phyloP scores from a whole-genome alignment of 148 eudicot genomes.

The Nepenthes gracilis region DNA sequence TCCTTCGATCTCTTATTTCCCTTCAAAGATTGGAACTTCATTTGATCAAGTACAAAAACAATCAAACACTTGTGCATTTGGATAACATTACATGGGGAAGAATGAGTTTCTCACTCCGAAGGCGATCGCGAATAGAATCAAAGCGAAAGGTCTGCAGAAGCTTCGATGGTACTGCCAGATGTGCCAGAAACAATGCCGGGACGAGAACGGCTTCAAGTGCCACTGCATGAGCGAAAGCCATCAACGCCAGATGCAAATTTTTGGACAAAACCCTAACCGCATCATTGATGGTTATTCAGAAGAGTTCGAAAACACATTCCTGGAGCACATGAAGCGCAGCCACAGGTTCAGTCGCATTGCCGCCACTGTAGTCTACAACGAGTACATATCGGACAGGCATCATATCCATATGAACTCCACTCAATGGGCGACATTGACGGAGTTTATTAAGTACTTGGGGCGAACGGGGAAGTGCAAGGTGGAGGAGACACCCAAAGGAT shows the following conservation, averaged over 20 bases:
- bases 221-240: slow-evolving; percentile 89
- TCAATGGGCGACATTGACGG: slow-evolving; percentile 70
- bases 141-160: slow-evolving; percentile 89
- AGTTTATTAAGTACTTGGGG: slow-evolving; percentile 80
- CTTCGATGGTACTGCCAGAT: slow-evolving; percentile 93
- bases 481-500: slow-evolving; percentile 83
- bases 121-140: slow-evolving; percentile 87
- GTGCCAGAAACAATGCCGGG: slow-evolving; percentile 93
- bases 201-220: slow-evolving; percentile 92
- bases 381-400: slow-evolving; percentile 67
- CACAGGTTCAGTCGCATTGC: slow-evolving; percentile 77
- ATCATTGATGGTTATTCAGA: slow-evolving; percentile 71
- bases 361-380: slow-evolving; percentile 87
- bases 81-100: slow-evolving; percentile 50
- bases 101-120: slow-evolving; percentile 85
- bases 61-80: too few species aligned
- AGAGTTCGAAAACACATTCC: slow-evolving; percentile 56
- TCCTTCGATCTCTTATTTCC: too few species aligned
- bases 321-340: slow-evolving; percentile 85
- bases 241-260: slow-evolving; percentile 86
- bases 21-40: too few species aligned
- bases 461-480: slow-evolving; percentile 75
- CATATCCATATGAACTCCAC: slow-evolving; percentile 95
- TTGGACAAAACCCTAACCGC: slow-evolving; percentile 75
- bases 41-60: too few species aligned